These are phyloP conservation scores for Trichoderma virens DNA, from an alignment of 495 filamentous ascomycete genomes.

Conservation along the genomic window DNA sequence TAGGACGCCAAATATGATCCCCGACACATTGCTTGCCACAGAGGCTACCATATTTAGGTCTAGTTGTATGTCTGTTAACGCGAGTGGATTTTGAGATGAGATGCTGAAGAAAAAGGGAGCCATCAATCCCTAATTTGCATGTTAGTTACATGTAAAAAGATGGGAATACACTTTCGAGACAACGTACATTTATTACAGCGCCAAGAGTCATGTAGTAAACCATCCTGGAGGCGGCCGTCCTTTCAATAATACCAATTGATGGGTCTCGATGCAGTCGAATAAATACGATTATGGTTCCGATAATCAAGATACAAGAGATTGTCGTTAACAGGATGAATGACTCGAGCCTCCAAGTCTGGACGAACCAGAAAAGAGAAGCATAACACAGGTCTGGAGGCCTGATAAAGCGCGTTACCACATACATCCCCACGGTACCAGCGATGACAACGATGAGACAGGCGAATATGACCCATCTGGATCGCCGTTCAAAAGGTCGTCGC, in stretches of 20 bases:
- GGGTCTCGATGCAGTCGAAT: slow-evolving; percentile 30
- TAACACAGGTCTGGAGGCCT: slow-evolving; percentile 34
- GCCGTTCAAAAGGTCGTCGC: slow-evolving; percentile 30
- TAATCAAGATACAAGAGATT: slow-evolving; percentile 24
- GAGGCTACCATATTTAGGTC: slow-evolving; percentile 38
- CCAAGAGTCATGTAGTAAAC: slow-evolving; percentile 38
- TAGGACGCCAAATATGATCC: slow-evolving; percentile 39
- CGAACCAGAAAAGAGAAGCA: slow-evolving; percentile 43
- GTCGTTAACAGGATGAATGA: slow-evolving; percentile 31
- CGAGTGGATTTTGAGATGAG: slow-evolving; percentile 22
- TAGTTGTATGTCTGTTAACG: slow-evolving; percentile 10
- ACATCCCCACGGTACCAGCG: slow-evolving; percentile 29
- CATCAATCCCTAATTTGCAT: slow-evolving; percentile 26
- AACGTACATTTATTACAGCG: slow-evolving; percentile 34
- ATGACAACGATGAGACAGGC: slow-evolving; percentile 34
- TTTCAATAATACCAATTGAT: slow-evolving; percentile 32
- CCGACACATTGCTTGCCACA: slow-evolving; percentile 41
- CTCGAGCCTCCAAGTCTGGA: slow-evolving; percentile 33
- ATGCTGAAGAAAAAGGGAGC: slow-evolving; percentile 37
- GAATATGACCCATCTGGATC: slow-evolving; percentile 34
- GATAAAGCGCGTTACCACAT: slow-evolving; percentile 35
- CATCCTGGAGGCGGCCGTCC: slow-evolving; percentile 38
- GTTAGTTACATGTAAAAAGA: slow-evolving; percentile 15
- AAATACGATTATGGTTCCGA: slow-evolving; percentile 28
- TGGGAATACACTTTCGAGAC: not conserved